A percentile compares a stretch with the other conserved stretches of the same genome.
Conservation (phyloP, 768 basidiomycete genomes). For the Pisolithus orientalis region DNA sequence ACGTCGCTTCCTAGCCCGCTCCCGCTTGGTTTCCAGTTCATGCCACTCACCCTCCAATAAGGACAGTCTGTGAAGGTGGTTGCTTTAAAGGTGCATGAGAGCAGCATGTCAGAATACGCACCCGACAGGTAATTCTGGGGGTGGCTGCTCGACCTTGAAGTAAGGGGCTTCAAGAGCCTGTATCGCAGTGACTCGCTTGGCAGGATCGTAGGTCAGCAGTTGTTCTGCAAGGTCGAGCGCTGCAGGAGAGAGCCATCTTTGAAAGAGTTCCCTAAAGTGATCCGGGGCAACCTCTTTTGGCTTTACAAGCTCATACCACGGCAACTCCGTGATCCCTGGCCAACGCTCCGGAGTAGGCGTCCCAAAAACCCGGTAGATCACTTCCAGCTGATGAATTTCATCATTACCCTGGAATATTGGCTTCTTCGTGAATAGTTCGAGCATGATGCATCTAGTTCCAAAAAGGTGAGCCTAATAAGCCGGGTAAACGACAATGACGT, state of each 20-base stretch:
- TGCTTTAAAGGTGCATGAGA: conserved; percentile 3
- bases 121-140: conserved; percentile 70
- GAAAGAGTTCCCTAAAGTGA: conserved; percentile 78
- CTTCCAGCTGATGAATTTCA: conserved; percentile 95
- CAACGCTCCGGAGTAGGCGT: conserved; percentile 81
- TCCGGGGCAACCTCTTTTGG: conserved; percentile 71
- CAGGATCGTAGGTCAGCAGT: conserved; percentile 77
- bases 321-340: conserved; percentile 75
- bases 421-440: conserved; percentile 92
- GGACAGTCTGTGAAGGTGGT: conserved; percentile 47
- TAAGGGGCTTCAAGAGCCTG: conserved; percentile 82
- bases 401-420: conserved; percentile 98
- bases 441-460: conserved; percentile 84
- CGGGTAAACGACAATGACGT: conserved; percentile 19
- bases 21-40: conserved; percentile 91
- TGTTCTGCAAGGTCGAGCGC: conserved; percentile 83
- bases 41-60: conserved; percentile 94
- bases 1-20: conserved; percentile 75
- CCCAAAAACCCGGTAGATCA: conserved; percentile 86
- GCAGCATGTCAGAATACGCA: conserved; percentile 33
- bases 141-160: conserved; percentile 76
- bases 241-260: conserved; percentile 83
- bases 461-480: not conserved
- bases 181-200: conserved; percentile 63
- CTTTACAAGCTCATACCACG: conserved; percentile 99